Percentiles rank a stretch among this genome's conserved stretches.
Evolutionary conservation across 2,329 filamentous ascomycete species (phyloP).

Genomic region (Gremmenia infestans): DNA sequence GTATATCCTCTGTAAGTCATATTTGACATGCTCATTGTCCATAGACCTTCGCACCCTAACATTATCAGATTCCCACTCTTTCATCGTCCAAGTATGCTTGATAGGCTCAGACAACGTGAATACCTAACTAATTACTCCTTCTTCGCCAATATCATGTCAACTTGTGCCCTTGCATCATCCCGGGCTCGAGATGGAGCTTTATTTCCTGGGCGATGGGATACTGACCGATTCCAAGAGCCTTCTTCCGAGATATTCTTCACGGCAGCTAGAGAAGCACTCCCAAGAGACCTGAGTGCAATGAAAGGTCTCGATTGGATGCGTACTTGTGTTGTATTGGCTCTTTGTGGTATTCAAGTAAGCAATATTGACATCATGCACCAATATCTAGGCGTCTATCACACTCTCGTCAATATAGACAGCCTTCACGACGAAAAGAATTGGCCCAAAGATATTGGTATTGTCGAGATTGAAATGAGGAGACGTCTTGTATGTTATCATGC

Average conservation of each 20-base stretch:
- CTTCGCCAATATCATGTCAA: constrained; percentile 47
- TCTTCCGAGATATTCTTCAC: constrained; percentile 40
- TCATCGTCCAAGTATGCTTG: constrained; percentile 40
- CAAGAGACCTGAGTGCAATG: constrained; percentile 33
- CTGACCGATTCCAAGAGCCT: constrained; percentile 29
- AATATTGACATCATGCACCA: constrained; percentile 45
- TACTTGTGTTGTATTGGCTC: constrained; percentile 43
- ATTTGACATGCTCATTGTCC: background rate
- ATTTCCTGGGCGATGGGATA: constrained; percentile 33
- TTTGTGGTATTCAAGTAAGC: constrained; percentile 48
- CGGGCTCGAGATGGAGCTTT: constrained; percentile 46
- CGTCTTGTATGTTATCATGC: constrained; percentile 35
- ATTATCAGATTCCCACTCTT: constrained; percentile 43
- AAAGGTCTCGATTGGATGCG: constrained; percentile 39
- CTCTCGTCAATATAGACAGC: constrained; percentile 42
- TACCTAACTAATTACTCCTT: constrained; percentile 37
- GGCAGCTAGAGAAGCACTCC: constrained; percentile 38
- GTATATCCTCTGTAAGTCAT: constrained; percentile 44
- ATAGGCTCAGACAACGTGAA: constrained; percentile 37
- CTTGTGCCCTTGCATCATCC: constrained; percentile 44
- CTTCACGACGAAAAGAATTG: constrained; percentile 51
- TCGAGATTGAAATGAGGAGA: constrained; percentile 45
- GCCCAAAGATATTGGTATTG: constrained; percentile 39
- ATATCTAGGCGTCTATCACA: constrained; percentile 46
- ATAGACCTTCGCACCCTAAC: constrained; percentile 4